Percentiles rank a stretch among this genome's conserved stretches.
Evolutionary conservation across 352 stramenopile species (phyloP).

Genomic region (Globisporangium cylindrosporum): DNA sequence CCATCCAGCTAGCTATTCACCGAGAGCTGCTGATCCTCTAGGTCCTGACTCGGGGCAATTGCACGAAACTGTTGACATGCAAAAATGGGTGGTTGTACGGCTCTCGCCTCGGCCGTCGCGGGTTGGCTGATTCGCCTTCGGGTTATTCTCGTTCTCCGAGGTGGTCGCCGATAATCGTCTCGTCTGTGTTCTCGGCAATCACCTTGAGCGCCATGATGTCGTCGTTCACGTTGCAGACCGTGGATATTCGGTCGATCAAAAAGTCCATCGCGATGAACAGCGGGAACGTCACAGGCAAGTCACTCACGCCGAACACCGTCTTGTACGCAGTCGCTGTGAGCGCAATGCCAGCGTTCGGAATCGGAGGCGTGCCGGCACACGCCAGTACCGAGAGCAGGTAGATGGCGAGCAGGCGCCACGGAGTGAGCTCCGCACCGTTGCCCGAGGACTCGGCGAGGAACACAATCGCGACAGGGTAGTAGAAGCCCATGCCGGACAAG

Average conservation of each 20-base stretch:
- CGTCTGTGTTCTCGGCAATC: constrained; percentile 69
- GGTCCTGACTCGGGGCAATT: background rate
- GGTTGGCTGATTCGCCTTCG: too few species aligned
- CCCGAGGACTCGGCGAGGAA: constrained; percentile 65
- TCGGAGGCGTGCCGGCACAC: constrained; percentile 47
- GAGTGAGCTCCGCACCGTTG: constrained; percentile 45
- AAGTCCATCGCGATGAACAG: constrained; percentile 65
- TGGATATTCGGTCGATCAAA: constrained; percentile 60
- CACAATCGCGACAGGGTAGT: constrained; percentile 58
- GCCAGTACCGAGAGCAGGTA: constrained; percentile 57
- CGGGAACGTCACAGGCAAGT: constrained; percentile 50
- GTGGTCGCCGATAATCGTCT: constrained; percentile 57
- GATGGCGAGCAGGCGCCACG: constrained; percentile 40
- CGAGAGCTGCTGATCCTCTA: background rate
- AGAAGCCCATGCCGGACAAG: constrained; percentile 53
- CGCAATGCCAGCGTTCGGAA: constrained; percentile 46
- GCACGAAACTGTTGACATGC: background rate
- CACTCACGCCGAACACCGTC: constrained; percentile 46
- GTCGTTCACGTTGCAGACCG: constrained; percentile 76
- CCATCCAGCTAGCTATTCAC: background rate
- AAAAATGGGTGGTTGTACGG: background rate
- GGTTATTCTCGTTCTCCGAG: constrained; percentile 40
- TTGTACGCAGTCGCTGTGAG: constrained; percentile 67
- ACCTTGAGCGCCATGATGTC: constrained; percentile 78
- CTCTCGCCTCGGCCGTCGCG: background rate